Evolutionary conservation across 2,329 filamentous ascomycete species (phyloP).

Genomic region (Verticillium tricorpus): DNA sequence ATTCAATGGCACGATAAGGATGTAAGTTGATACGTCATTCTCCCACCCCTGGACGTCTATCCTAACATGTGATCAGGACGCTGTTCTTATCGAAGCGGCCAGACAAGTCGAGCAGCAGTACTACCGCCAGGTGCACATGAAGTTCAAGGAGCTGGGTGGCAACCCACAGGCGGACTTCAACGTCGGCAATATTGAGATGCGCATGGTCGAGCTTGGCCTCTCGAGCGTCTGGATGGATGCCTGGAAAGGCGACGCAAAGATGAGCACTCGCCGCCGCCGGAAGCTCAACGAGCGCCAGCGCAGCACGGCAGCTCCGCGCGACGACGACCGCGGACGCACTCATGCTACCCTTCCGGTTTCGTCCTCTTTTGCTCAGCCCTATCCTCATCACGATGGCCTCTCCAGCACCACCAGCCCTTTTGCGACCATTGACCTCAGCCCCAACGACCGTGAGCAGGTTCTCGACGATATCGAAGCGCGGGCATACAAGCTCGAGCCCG

Average conservation of each 20-base stretch:
- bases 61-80: slow-evolving; percentile 1
- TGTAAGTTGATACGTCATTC: slow-evolving; percentile 32
- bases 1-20: slow-evolving; percentile 44
- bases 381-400: background rate
- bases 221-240: slow-evolving; percentile 36
- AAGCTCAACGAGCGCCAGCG: slow-evolving; percentile 27
- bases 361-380: background rate
- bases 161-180: slow-evolving; percentile 45
- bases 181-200: slow-evolving; percentile 43
- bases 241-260: slow-evolving; percentile 32
- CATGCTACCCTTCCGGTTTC: background rate
- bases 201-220: slow-evolving; percentile 41
- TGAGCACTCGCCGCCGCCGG: slow-evolving; percentile 33
- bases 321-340: slow-evolving; percentile 9
- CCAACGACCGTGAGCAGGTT: slow-evolving; percentile 11
- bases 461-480: slow-evolving; percentile 12
- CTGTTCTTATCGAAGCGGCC: background rate
- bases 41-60: background rate
- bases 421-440: slow-evolving; percentile 8
- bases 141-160: slow-evolving; percentile 46
- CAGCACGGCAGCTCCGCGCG: slow-evolving; percentile 5
- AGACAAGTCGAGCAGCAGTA: slow-evolving; percentile 3
- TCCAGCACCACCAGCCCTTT: background rate
- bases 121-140: slow-evolving; percentile 35
- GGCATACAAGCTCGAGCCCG: background rate